Base-by-base conservation (phyloP, 768 basidiomycete species). In the Terana coerulea region DNA sequence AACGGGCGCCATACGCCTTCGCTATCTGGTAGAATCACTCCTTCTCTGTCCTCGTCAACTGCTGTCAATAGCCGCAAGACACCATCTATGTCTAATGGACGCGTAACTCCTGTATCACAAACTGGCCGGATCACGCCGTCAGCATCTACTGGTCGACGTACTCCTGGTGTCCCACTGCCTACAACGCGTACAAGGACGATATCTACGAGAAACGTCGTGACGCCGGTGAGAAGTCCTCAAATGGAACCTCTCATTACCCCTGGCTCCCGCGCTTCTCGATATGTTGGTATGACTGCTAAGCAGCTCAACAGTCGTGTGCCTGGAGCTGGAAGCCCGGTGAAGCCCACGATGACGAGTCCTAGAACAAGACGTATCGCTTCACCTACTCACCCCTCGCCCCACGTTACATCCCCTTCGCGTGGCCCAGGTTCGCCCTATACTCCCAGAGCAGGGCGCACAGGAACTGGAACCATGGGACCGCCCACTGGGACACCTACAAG, bases 181-280 rank as follows among this genome's bases (percentile, higher is more conserved):
- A 36, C 55, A 21, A 49, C 59, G 2, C 59, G 56, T 24, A 42
- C 56, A 1, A 58, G 59, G 12, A n/a, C 54, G n/a, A 49, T 26
- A n/a, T 51, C 45, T 15, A 28, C 30, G 37, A 34, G 37, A 29
- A 35, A 47, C 45, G 10, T 43, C 39, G 49, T 59, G 2, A 72
- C 62, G 70, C 72, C 58, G 34, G 49, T 55, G 34, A 58, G 53
- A 10, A 47, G 52, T 28, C 31, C 61, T 5, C 57, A 65, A 28
- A 52, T 53, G 10, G 69, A 72, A 47, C 55, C 65, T 26, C 72
- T 71, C 52, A 83, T 94, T 52, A 91, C 91, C 3, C 83, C 83
- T 5, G 91, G 91, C 3, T 91, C 91, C 2, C 75, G 92, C 39
- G 91, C 92, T 9, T 86, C 88, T 36, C 88, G 86, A 65, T 94